phyloP scores from a whole-genome alignment of 1,284 basidiomycete species.

The Naganishia liquefaciens region DNA sequence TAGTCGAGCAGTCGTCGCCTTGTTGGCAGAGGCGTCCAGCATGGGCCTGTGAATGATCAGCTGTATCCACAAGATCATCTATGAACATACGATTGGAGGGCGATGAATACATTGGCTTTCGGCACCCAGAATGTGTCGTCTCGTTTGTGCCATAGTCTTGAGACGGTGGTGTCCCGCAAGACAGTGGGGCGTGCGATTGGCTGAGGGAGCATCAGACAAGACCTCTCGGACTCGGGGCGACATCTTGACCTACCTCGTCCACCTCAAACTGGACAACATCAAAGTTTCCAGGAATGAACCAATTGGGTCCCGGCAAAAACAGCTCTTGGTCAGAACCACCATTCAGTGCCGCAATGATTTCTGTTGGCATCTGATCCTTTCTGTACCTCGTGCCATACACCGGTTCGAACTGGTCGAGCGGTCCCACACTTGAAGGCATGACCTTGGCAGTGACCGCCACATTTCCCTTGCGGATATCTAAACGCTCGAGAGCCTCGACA shows the following conservation, averaged over 20 bases:
- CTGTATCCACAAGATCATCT: too few species aligned
- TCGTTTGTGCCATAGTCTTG: slow-evolving; percentile 89
- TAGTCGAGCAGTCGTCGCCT: slow-evolving; percentile 56
- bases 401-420: slow-evolving; percentile 75
- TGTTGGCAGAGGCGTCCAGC: slow-evolving; percentile 48
- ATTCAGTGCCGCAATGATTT: slow-evolving; percentile 58
- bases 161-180: slow-evolving; percentile 68
- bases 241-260: slow-evolving; percentile 49
- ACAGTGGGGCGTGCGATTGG: slow-evolving; percentile 62
- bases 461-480: slow-evolving; percentile 63
- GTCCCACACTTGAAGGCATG: slow-evolving; percentile 60
- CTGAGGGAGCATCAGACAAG: slow-evolving; percentile 59
- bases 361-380: slow-evolving; percentile 66
- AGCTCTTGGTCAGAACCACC: slow-evolving; percentile 65
- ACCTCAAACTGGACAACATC: slow-evolving; percentile 73
- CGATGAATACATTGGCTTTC: slow-evolving; percentile 61
- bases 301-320: slow-evolving; percentile 78
- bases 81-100: slow-evolving; percentile 43
- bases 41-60: slow-evolving; percentile 40
- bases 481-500: slow-evolving; percentile 63
- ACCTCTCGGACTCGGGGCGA: slow-evolving; percentile 58
- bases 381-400: slow-evolving; percentile 80
- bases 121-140: slow-evolving; percentile 95
- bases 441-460: slow-evolving; percentile 56
- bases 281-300: slow-evolving; percentile 85